Evolutionary conservation across 2,329 filamentous ascomycete genomes (phyloP).

Genomic region (Aspergillus calidoustus): DNA sequence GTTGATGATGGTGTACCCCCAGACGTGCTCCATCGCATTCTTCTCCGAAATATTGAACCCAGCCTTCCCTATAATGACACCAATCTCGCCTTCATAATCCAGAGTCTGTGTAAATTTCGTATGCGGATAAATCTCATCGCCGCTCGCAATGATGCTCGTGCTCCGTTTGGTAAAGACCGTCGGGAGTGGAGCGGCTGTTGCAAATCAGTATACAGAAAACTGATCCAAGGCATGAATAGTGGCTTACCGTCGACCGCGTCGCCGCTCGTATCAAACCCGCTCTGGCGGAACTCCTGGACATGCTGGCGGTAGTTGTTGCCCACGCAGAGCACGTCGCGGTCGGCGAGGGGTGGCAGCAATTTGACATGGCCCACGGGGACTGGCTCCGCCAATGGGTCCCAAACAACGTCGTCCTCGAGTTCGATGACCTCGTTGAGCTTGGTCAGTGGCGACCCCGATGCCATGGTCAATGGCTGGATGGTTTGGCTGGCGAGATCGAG

Average conservation of each 20-base stretch:
- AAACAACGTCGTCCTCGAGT: slow-evolving; percentile 46
- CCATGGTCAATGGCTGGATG: not conserved
- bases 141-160: slow-evolving; percentile 57
- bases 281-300: slow-evolving; percentile 61
- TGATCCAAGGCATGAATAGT: not conserved
- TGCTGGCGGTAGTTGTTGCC: slow-evolving; percentile 64
- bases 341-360: slow-evolving; percentile 53
- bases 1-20: slow-evolving; percentile 63
- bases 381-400: slow-evolving; percentile 35
- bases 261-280: slow-evolving; percentile 60
- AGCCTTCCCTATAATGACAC: slow-evolving; percentile 57
- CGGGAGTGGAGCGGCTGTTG: slow-evolving; percentile 52
- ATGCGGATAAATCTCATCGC: slow-evolving; percentile 54
- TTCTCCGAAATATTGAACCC: slow-evolving; percentile 51
- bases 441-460: slow-evolving; percentile 28
- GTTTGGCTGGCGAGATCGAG: not conserved
- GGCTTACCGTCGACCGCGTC: slow-evolving; percentile 47
- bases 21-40: slow-evolving; percentile 57
- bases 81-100: slow-evolving; percentile 63
- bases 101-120: slow-evolving; percentile 53
- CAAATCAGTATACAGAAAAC: not conserved
- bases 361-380: slow-evolving; percentile 40
- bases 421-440: slow-evolving; percentile 58
- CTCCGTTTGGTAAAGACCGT: slow-evolving; percentile 62
- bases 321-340: slow-evolving; percentile 58